Evolutionary conservation across 306 rosid species (phyloP).

Genomic region (Malus fusca): DNA sequence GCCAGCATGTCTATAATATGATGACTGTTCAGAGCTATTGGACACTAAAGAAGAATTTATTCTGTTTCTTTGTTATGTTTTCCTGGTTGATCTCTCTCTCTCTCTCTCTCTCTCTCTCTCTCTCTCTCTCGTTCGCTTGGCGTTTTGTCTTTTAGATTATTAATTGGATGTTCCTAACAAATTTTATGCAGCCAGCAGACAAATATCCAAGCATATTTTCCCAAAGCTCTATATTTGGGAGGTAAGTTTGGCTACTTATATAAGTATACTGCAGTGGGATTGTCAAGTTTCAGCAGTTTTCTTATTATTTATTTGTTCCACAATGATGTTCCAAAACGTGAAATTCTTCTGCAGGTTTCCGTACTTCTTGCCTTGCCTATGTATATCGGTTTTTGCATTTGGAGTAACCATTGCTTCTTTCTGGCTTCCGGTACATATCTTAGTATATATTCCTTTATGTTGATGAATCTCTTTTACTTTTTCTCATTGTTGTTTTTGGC

Average conservation of each 20-base stretch:
- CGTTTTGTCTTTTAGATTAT: not conserved
- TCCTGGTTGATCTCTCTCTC: not conserved
- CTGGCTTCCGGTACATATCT: constrained; percentile 47
- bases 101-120: not conserved
- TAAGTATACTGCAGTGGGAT: not conserved
- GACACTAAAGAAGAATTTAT: not conserved
- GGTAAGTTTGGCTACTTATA: constrained; percentile 33
- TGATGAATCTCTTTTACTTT: not conserved
- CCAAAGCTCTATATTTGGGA: constrained; percentile 55
- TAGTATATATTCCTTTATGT: not conserved
- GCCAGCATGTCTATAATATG: not conserved
- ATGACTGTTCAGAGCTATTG: not conserved
- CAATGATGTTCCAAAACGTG: not conserved
- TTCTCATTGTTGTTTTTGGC: not conserved
- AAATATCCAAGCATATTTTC: constrained; percentile 66
- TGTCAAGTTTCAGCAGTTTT: not conserved
- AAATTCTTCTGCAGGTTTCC: constrained; percentile 40
- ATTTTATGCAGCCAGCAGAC: constrained; percentile 59
- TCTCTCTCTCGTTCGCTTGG: not conserved
- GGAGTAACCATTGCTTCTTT: constrained; percentile 17
- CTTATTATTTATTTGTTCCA: not conserved
- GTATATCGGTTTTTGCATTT: constrained; percentile 25
- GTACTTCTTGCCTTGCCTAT: constrained; percentile 45
- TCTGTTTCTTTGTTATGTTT: not conserved
- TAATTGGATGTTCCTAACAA: constrained; percentile 5